Conservation (phyloP, 106 monocot genomes). For the Allium fistulosum region DNA sequence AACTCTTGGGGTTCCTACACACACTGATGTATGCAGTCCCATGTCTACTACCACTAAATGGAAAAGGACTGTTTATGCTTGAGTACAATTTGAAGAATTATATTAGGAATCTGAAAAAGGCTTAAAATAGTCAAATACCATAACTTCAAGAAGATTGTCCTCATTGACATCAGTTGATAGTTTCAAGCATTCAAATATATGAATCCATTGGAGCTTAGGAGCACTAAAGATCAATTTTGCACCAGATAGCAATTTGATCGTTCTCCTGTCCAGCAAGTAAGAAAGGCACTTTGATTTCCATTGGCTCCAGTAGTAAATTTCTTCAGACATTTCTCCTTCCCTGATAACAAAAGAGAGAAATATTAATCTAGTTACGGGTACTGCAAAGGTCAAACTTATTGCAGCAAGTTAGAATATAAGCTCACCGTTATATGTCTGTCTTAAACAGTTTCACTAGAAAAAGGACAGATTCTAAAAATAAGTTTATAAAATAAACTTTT, state of each 20-base stretch:
- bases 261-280: conserved; percentile 65
- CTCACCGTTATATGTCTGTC: too few relatives aligned
- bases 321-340: conserved; percentile 12
- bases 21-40: too few relatives aligned
- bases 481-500: too few relatives aligned
- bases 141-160: conserved; percentile 42
- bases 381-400: too few relatives aligned
- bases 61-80: too few relatives aligned
- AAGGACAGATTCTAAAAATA: too few relatives aligned
- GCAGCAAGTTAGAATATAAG: too few relatives aligned
- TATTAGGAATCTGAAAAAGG: too few relatives aligned
- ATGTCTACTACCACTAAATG: too few relatives aligned
- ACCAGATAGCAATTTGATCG: conserved; percentile 62
- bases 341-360: conserved; percentile 13
- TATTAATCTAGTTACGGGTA: not conserved
- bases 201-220: conserved; percentile 67
- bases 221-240: conserved; percentile 62
- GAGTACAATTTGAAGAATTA: not conserved
- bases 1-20: too few relatives aligned
- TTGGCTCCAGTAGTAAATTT: conserved; percentile 25
- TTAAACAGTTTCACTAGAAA: too few relatives aligned
- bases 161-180: conserved; percentile 16
- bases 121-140: conserved; percentile 24
- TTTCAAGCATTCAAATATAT: conserved; percentile 45
- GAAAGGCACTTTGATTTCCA: conserved; percentile 64